Conservation (phyloP, 768 basidiomycete genomes). For the Mycena alexandri region DNA sequence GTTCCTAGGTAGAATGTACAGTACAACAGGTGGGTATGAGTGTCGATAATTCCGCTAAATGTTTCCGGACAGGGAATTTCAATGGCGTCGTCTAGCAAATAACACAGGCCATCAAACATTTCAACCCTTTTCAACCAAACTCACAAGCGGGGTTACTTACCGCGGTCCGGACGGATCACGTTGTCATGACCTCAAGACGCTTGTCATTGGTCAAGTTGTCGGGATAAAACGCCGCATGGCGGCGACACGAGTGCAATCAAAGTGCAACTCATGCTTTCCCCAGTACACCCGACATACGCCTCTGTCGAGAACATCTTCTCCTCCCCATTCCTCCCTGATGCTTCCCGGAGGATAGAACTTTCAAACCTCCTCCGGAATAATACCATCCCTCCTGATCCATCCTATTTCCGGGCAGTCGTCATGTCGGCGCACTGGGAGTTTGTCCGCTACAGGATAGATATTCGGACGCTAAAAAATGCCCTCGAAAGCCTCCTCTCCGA, state of each 20-base stretch:
- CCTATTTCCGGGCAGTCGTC: not conserved
- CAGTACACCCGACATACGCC: not conserved
- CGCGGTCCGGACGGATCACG: not conserved
- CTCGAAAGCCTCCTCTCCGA: conserved; percentile 6
- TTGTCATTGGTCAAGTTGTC: not conserved
- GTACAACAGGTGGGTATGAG: too few species aligned
- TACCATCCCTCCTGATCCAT: not conserved
- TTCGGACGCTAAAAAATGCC: not conserved
- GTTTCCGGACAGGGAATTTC: too few species aligned
- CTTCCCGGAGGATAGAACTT: not conserved
- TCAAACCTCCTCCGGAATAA: conserved; percentile 13
- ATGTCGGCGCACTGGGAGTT: not conserved
- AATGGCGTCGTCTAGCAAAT: too few species aligned
- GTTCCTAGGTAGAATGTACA: too few species aligned
- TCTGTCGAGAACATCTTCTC: conserved; percentile 9
- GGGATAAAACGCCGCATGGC: not conserved
- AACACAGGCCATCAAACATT: too few species aligned
- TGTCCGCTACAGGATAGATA: conserved; percentile 16
- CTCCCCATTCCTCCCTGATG: not conserved
- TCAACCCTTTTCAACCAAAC: too few species aligned
- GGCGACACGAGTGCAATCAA: not conserved
- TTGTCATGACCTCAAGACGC: not conserved
- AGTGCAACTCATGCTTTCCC: not conserved
- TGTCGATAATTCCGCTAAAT: too few species aligned
- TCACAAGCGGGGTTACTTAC: too few species aligned